These are phyloP conservation scores for Oemleria cerasiformis DNA, from an alignment of 306 rosid species.

Conservation along the genomic window DNA sequence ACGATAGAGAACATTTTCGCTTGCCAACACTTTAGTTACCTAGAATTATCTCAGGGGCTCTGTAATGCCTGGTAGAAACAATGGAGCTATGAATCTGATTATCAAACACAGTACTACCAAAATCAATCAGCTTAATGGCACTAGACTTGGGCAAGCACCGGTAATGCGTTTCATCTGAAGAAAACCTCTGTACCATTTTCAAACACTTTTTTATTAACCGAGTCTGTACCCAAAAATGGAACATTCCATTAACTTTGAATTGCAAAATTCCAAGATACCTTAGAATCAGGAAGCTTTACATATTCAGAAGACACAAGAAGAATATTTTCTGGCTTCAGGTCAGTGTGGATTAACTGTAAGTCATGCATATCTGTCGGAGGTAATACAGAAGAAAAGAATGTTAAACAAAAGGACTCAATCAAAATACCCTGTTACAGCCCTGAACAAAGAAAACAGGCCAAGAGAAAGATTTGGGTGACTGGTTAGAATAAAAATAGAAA, in stretches of 20 bases:
- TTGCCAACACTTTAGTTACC: constrained; percentile 65
- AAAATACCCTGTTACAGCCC: constrained; percentile 36
- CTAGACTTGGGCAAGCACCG: constrained; percentile 99
- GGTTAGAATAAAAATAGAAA: constrained; percentile 27
- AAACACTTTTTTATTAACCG: constrained; percentile 36
- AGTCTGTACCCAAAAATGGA: constrained; percentile 34
- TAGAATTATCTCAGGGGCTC: constrained; percentile 97
- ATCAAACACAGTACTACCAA: constrained; percentile 93
- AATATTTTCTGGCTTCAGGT: constrained; percentile 97
- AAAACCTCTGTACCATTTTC: constrained; percentile 81
- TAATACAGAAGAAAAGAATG: constrained; percentile 39
- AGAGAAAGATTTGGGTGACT: constrained; percentile 37
- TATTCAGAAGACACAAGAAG: constrained; percentile 92
- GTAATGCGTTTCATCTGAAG: constrained; percentile 70
- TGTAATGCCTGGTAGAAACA: constrained; percentile 96
- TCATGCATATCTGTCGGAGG: constrained; percentile 90
- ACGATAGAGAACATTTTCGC: constrained; percentile 29
- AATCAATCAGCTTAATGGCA: constrained; percentile 99
- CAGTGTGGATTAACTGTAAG: constrained; percentile 82
- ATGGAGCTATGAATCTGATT: constrained; percentile 88
- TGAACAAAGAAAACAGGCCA: constrained; percentile 39
- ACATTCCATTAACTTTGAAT: constrained; percentile 23
- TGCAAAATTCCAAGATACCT: constrained; percentile 60
- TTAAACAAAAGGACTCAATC: constrained; percentile 30
- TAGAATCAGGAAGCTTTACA: constrained; percentile 78